Conservation (phyloP, 176 grass and related monocot genomes). For the Stipa capillata region DNA sequence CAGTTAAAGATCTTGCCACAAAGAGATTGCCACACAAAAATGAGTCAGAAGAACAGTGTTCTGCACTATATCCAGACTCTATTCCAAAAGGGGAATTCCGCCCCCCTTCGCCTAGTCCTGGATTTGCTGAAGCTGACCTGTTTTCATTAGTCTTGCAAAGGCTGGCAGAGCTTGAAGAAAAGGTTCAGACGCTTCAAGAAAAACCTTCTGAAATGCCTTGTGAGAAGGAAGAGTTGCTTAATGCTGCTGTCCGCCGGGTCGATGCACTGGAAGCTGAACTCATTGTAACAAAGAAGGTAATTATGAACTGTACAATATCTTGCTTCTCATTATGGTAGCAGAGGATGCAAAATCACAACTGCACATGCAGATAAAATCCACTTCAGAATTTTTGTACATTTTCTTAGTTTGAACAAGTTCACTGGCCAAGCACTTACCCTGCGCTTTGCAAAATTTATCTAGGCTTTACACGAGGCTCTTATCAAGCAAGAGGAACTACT, state of each 20-base stretch:
- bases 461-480: slow-evolving; percentile 92
- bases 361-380: background rate
- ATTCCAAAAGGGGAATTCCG: slow-evolving; percentile 53
- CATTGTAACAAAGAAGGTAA: slow-evolving; percentile 98
- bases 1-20: slow-evolving; percentile 31
- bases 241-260: slow-evolving; percentile 78
- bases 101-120: slow-evolving; percentile 64
- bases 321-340: background rate
- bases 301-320: background rate
- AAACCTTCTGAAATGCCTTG: slow-evolving; percentile 92
- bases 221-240: slow-evolving; percentile 96
- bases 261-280: slow-evolving; percentile 98
- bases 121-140: slow-evolving; percentile 46
- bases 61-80: slow-evolving; percentile 20
- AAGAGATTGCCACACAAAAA: slow-evolving; percentile 42
- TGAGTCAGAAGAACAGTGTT: slow-evolving; percentile 15
- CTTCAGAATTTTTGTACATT: background rate
- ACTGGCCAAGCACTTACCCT: background rate
- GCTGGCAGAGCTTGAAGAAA: slow-evolving; percentile 78
- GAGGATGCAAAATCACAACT: background rate
- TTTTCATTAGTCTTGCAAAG: slow-evolving; percentile 66
- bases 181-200: slow-evolving; percentile 69
- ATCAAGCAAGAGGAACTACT: slow-evolving; percentile 97
- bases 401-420: background rate
- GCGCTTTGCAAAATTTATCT: background rate